These are phyloP conservation scores for Penicillium glabrum DNA, from an alignment of 2,329 filamentous ascomycete genomes.

Conservation along the genomic window DNA sequence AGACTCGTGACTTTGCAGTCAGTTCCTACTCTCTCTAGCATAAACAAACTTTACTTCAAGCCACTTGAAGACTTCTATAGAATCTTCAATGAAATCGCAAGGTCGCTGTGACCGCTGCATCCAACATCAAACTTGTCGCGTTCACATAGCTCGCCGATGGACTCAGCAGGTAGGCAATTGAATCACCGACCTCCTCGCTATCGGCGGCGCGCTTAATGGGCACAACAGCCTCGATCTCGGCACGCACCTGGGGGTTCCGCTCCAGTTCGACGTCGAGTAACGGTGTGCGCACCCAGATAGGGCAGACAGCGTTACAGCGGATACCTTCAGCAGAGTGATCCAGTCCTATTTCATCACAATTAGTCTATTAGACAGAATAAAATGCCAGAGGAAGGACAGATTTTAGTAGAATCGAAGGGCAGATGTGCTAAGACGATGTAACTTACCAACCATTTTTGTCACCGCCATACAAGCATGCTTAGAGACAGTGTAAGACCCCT, in stretches of 20 bases:
- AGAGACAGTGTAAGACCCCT: neutral
- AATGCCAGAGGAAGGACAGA: too few relatives aligned
- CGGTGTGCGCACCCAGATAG: neutral
- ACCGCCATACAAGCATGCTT: neutral
- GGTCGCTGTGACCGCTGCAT: neutral
- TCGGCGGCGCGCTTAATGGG: neutral
- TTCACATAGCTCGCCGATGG: neutral
- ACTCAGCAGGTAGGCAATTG: neutral
- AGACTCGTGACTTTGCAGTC: too few relatives aligned
- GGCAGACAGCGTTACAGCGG: neutral
- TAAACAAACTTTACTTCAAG: too few relatives aligned
- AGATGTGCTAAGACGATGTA: too few relatives aligned
- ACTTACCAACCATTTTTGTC: neutral
- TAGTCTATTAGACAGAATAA: accelerated
- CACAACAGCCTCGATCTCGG: neutral
- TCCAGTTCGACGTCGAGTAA: neutral
- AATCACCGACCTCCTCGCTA: neutral
- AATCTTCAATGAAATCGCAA: neutral
- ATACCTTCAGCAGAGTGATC: neutral
- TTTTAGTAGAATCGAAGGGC: too few relatives aligned
- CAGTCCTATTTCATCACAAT: neutral
- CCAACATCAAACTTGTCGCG: neutral
- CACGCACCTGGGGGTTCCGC: neutral
- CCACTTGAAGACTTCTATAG: too few relatives aligned
- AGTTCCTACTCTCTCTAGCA: too few relatives aligned